Conservation (phyloP, 1,139 yeast genomes). For the Kluyveromyces sp. region DNA sequence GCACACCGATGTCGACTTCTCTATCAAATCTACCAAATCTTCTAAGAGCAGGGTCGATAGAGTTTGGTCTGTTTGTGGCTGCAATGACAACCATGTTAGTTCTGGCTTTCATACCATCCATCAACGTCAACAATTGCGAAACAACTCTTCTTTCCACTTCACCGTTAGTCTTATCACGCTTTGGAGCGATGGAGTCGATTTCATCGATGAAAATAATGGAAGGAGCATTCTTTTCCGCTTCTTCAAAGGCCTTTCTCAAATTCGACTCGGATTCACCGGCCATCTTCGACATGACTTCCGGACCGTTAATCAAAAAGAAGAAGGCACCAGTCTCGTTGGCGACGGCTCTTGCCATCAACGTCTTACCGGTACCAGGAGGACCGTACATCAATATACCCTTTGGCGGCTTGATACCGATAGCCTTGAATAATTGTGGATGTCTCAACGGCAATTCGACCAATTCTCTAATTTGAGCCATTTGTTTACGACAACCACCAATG, state of each 20-base stretch:
- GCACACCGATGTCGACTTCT: constrained; percentile 98
- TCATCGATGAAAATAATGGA: constrained; percentile 96
- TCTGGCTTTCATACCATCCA: constrained; percentile 99
- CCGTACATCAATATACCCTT: constrained; percentile 96
- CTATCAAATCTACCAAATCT: constrained; percentile 98
- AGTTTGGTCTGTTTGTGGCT: constrained; percentile 95
- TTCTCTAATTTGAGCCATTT: constrained; percentile 97
- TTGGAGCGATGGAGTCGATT: constrained; percentile 98
- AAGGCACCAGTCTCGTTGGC: constrained; percentile 99
- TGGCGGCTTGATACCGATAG: constrained; percentile 97
- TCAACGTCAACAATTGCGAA: constrained; percentile 88
- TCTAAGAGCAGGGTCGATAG: constrained; percentile 96
- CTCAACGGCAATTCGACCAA: constrained; percentile 93
- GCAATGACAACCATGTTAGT: constrained; percentile 94
- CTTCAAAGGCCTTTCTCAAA: constrained; percentile 96
- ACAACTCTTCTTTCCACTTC: constrained; percentile 98
- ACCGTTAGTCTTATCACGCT: constrained; percentile 99
- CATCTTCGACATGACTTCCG: constrained; percentile 99
- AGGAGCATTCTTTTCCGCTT: constrained; percentile 98
- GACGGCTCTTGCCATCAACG: constrained; percentile 99
- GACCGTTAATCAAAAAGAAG: constrained; percentile 96
- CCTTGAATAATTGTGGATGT: constrained; percentile 94
- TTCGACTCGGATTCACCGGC: constrained; percentile 99
- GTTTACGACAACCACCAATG: constrained; percentile 98
- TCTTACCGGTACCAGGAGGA: constrained; percentile 98